Conservation (phyloP, 805 yeast species). For the Candida wancherniae region DNA sequence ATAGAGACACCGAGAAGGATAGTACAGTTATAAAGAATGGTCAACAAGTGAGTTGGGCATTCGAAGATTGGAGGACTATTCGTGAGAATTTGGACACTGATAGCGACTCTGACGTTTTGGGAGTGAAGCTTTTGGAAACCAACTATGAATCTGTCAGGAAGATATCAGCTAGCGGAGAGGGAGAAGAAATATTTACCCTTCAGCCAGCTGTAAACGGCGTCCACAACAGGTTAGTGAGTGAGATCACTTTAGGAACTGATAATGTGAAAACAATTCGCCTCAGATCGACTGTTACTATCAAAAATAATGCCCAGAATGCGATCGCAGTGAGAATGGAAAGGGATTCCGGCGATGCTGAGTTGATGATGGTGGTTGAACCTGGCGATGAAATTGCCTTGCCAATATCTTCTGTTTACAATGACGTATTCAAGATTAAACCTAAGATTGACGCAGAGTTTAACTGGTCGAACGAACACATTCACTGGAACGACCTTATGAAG, state of each 20-base stretch:
- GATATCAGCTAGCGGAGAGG: slow-evolving; percentile 73
- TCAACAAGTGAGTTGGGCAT: slow-evolving; percentile 72
- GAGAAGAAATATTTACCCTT: slow-evolving; percentile 70
- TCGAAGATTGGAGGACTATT: slow-evolving; percentile 87
- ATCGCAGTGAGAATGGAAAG: slow-evolving; percentile 44
- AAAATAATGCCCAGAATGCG: slow-evolving; percentile 57
- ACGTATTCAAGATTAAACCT: slow-evolving; percentile 60
- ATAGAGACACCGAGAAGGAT: slow-evolving; percentile 32
- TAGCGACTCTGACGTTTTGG: slow-evolving; percentile 55
- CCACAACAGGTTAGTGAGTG: slow-evolving; percentile 73
- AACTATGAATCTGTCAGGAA: slow-evolving; percentile 49
- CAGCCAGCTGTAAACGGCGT: slow-evolving; percentile 57
- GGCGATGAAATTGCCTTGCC: slow-evolving; percentile 67
- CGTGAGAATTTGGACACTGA: slow-evolving; percentile 76
- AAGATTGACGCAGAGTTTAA: slow-evolving; percentile 47
- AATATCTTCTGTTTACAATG: slow-evolving; percentile 57
- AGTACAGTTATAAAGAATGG: slow-evolving; percentile 42
- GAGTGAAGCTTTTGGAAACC: slow-evolving; percentile 55
- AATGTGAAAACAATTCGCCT: slow-evolving; percentile 75
- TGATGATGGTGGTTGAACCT: slow-evolving; percentile 44
- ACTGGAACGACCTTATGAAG: slow-evolving; percentile 59
- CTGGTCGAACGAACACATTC: slow-evolving; percentile 62
- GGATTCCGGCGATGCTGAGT: slow-evolving; percentile 22
- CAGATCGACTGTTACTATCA: slow-evolving; percentile 67
- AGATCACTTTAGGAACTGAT: slow-evolving; percentile 63